Evolutionary conservation across 2,329 filamentous ascomycete genomes (phyloP), one percentile per base, ranked within the genome.

Genomic region (Bimuria novae-zelandiae): DNA sequence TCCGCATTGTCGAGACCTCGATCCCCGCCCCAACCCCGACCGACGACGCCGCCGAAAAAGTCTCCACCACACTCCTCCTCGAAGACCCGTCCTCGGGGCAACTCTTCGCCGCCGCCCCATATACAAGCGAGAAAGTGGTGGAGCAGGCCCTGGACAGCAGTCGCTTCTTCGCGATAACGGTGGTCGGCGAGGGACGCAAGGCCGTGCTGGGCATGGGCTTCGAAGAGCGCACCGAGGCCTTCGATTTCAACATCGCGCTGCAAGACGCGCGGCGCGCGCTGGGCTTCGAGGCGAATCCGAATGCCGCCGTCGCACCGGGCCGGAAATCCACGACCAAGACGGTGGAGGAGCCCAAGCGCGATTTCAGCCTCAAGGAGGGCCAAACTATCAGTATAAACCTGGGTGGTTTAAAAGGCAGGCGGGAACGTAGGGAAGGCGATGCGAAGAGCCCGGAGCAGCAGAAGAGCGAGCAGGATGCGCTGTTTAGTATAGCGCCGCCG

Each of bases 301-400:
- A 59, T 12, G 49, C 60, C n/a, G n/a, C n/a, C n/a, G 11, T 42
- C 59, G 22, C 21, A 16, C n/a, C n/a, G 14, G 25, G 33, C 8
- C 29, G 17, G n/a, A 47, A 47, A 22, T 17, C 19, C 7, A 44
- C 71, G 52, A 71, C 74, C 61, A 75, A 74, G 40, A 73, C 76
- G 37, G 75, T 75, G 36, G 76, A 79, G 51, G 82, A 84, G 67
- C 69, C 65, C 29, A 87, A 86, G 75, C 84, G 83, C 60, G 91
- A 96, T 67, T 92, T 91, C 68, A 92, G 89, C 65, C 73, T 96
- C 59, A 96, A 96, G 73, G 90, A 92, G 55, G 91, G 91, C 10
- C 88, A 96, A 80, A 96, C 89, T 16, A 95, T 96, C 63, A 90
- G 87, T 21, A 86, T 95, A 59, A 90, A 89, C 70, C 81, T 94